phyloP scores from a whole-genome alignment of 148 eudicot genomes.

The Nepenthes gracilis region DNA sequence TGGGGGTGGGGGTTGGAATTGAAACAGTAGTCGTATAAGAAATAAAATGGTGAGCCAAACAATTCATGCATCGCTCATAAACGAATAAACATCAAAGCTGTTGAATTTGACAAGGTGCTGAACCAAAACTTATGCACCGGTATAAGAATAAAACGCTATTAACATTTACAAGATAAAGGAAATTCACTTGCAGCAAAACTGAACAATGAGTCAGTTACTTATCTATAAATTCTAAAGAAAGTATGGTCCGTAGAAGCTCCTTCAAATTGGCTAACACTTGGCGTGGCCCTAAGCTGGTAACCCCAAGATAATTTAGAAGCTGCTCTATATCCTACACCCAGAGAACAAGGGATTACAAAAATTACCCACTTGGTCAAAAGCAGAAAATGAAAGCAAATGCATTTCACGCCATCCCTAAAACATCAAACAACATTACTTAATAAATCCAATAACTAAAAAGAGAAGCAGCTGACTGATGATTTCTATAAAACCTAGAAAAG shows the following conservation, averaged over 20 bases:
- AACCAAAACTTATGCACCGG: conserved; percentile 5
- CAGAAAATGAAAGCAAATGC: conserved; percentile 3
- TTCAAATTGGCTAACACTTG: conserved; percentile 80
- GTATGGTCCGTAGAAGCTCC: conserved; percentile 63
- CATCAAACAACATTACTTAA: not conserved
- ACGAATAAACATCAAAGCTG: not conserved
- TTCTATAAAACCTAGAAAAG: too few species aligned
- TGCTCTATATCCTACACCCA: conserved; percentile 85
- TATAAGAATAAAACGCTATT: not conserved
- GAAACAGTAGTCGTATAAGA: too few species aligned
- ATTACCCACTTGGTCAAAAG: not conserved
- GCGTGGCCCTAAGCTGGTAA: conserved; percentile 83
- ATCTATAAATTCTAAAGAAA: conserved; percentile 62
- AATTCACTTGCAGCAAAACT: not conserved
- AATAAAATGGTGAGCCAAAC: too few species aligned
- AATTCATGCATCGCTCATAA: not conserved
- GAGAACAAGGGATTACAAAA: not conserved
- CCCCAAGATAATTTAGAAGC: conserved; percentile 78
- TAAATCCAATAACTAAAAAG: too few species aligned
- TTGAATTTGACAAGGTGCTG: conserved; percentile 32
- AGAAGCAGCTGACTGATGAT: too few species aligned
- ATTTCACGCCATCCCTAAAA: not conserved
- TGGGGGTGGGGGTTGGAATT: too few species aligned
- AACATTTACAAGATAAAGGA: conserved; percentile 9
- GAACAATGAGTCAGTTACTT: conserved; percentile 15